phyloP scores from a whole-genome alignment of 2,329 filamentous ascomycete genomes.

The Penicillium oxalicum region DNA sequence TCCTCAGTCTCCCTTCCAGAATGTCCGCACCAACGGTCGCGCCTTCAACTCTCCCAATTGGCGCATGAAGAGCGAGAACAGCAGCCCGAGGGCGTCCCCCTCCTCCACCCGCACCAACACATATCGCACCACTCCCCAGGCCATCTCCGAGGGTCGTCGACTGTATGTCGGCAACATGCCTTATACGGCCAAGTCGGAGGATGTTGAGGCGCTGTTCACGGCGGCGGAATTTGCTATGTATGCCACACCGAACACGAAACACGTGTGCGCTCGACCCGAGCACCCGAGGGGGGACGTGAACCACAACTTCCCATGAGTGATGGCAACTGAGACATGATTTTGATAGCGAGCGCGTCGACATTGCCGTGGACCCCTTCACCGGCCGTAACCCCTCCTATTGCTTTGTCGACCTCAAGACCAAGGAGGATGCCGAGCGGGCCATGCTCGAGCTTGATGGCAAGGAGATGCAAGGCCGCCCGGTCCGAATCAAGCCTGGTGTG shows the following conservation, averaged over 20 bases:
- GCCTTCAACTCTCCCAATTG: conserved; percentile 39
- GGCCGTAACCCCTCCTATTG: conserved; percentile 68
- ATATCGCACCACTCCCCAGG: conserved; percentile 29
- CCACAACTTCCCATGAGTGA: conserved; percentile 1
- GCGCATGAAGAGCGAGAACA: conserved; percentile 37
- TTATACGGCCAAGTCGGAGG: conserved; percentile 48
- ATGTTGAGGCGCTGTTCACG: conserved; percentile 46
- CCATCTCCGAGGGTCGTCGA: conserved; percentile 39
- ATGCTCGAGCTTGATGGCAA: conserved; percentile 53
- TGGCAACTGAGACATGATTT: conserved; percentile 17
- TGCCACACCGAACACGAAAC: conserved; percentile 2
- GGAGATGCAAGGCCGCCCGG: conserved; percentile 51
- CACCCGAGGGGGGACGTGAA: neutral
- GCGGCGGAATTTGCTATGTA: conserved; percentile 36
- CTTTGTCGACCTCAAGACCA: conserved; percentile 61
- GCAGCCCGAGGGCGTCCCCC: conserved; percentile 27
- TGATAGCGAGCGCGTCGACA: conserved; percentile 55
- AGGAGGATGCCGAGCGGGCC: conserved; percentile 52
- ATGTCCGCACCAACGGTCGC: conserved; percentile 32
- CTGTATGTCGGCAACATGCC: conserved; percentile 53
- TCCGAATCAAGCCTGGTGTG: conserved; percentile 61
- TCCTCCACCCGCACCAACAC: conserved; percentile 28
- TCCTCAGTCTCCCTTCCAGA: conserved; percentile 28
- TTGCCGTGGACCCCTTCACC: conserved; percentile 63
- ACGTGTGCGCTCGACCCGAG: neutral